Conservation (phyloP, 2,329 filamentous ascomycete species). For the Fusarium udum region DNA sequence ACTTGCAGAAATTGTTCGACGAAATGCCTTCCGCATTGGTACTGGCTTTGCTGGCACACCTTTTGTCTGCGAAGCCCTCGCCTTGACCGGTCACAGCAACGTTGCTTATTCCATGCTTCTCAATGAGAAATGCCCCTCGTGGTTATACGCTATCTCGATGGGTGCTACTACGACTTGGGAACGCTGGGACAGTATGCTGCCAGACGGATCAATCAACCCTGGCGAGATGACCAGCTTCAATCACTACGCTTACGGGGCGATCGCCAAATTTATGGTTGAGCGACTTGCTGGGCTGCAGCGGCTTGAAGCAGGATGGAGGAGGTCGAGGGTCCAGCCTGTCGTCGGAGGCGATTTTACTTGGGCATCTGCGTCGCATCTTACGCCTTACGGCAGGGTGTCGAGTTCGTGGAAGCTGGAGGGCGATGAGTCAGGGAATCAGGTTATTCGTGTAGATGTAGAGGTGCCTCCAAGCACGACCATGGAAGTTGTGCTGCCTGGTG, state of each 20-base stretch:
- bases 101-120: slow-evolving; percentile 51
- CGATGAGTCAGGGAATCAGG: slow-evolving; percentile 1
- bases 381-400: slow-evolving; percentile 36
- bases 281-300: slow-evolving; percentile 36
- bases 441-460: slow-evolving; percentile 19
- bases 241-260: slow-evolving; percentile 53
- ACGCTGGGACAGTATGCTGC: slow-evolving; percentile 53
- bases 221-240: slow-evolving; percentile 55
- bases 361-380: slow-evolving; percentile 31
- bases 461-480: slow-evolving; percentile 32
- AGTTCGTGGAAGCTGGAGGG: slow-evolving; percentile 32
- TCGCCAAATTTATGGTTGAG: slow-evolving; percentile 51
- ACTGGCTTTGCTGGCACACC: slow-evolving; percentile 53
- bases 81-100: slow-evolving; percentile 24
- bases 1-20: slow-evolving; percentile 28
- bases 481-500: slow-evolving; percentile 31
- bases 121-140: slow-evolving; percentile 48
- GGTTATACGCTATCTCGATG: slow-evolving; percentile 53
- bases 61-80: slow-evolving; percentile 37
- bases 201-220: slow-evolving; percentile 51
- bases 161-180: slow-evolving; percentile 55
- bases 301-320: slow-evolving; percentile 42
- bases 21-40: slow-evolving; percentile 33
- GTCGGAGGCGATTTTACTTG: slow-evolving; percentile 33
- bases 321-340: slow-evolving; percentile 21